Evolutionary conservation across 768 basidiomycete species (phyloP).

Genomic region (Roridomyces roridus): DNA sequence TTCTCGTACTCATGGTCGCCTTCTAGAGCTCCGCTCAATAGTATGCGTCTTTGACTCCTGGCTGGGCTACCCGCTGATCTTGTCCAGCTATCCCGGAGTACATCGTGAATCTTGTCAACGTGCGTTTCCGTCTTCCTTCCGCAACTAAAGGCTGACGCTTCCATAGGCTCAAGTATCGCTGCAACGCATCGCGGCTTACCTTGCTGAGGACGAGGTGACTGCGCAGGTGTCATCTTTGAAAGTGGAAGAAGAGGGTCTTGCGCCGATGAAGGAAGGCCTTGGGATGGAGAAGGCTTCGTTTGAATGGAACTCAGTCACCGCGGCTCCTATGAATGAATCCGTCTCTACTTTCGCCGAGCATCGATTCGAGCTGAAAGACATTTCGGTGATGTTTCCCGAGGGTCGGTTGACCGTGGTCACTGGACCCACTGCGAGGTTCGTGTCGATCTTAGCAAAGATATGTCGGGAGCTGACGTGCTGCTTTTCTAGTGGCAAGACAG

Average conservation of each 20-base stretch:
- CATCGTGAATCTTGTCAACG: conserved; percentile 78
- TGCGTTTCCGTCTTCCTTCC: conserved; percentile 21
- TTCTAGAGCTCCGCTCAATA: background rate
- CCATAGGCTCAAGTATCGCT: conserved; percentile 64
- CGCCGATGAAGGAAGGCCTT: conserved; percentile 50
- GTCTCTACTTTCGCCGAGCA: too few relatives aligned
- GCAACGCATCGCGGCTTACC: conserved; percentile 72
- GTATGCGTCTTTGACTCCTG: background rate
- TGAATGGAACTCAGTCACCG: conserved; percentile 61
- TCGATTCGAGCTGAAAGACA: conserved; percentile 70
- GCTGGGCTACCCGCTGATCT: background rate
- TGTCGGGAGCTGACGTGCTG: too few relatives aligned
- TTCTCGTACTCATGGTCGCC: background rate
- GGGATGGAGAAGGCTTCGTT: conserved; percentile 66
- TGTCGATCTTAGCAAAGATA: background rate
- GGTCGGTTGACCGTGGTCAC: conserved; percentile 74
- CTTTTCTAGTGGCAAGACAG: conserved; percentile 71
- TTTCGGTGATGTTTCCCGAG: conserved; percentile 74
- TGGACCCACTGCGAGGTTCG: conserved; percentile 68
- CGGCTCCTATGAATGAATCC: too few relatives aligned
- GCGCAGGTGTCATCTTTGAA: conserved; percentile 72
- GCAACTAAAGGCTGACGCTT: background rate
- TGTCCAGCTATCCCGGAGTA: conserved; percentile 67
- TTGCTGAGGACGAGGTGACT: conserved; percentile 76
- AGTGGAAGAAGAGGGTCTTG: too few relatives aligned